A percentile compares a stretch with the other conserved stretches of the same genome.
These are phyloP conservation scores for Fusarium temperatum DNA, from an alignment of 2,329 filamentous ascomycete species.

Conservation along the genomic window DNA sequence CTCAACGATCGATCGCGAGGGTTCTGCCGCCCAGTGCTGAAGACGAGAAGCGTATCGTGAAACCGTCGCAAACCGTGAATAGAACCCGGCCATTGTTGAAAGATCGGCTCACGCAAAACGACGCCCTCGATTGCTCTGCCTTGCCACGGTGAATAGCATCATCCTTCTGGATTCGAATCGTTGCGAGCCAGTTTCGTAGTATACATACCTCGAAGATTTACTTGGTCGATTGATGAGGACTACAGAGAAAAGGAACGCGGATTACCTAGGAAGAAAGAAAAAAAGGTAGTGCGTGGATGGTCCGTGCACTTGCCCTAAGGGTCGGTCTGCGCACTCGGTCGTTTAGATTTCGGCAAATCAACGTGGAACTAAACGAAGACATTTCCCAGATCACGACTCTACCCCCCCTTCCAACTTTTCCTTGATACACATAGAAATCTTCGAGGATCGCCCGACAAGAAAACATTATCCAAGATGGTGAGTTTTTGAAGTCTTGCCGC, in stretches of 20 bases:
- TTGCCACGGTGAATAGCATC: slow-evolving; percentile 63
- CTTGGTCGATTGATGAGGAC: slow-evolving; percentile 40
- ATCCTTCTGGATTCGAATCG: slow-evolving; percentile 50
- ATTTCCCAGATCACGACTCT: slow-evolving; percentile 45
- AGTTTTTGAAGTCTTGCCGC: slow-evolving; percentile 45
- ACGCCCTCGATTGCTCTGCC: slow-evolving; percentile 67
- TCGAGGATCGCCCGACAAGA: slow-evolving; percentile 75
- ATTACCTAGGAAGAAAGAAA: background rate
- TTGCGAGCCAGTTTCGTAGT: slow-evolving; percentile 46
- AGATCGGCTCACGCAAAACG: slow-evolving; percentile 36
- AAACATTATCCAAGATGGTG: slow-evolving; percentile 67
- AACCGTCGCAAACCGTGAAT: slow-evolving; percentile 25
- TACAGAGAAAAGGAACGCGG: slow-evolving; percentile 38
- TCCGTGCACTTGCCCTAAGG: slow-evolving; percentile 56
- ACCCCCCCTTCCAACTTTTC: slow-evolving; percentile 38
- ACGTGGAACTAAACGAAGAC: slow-evolving; percentile 46
- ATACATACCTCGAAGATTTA: slow-evolving; percentile 58
- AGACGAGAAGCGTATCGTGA: slow-evolving; percentile 70
- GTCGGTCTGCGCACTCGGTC: slow-evolving; percentile 43
- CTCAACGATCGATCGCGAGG: slow-evolving; percentile 64
- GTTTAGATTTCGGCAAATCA: slow-evolving; percentile 50
- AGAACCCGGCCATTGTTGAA: slow-evolving; percentile 20
- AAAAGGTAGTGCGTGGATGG: slow-evolving; percentile 45
- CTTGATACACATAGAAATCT: slow-evolving; percentile 59
- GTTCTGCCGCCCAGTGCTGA: slow-evolving; percentile 76